Base-by-base conservation (phyloP, 495 filamentous ascomycete genomes). In the Physcia stellaris region DNA sequence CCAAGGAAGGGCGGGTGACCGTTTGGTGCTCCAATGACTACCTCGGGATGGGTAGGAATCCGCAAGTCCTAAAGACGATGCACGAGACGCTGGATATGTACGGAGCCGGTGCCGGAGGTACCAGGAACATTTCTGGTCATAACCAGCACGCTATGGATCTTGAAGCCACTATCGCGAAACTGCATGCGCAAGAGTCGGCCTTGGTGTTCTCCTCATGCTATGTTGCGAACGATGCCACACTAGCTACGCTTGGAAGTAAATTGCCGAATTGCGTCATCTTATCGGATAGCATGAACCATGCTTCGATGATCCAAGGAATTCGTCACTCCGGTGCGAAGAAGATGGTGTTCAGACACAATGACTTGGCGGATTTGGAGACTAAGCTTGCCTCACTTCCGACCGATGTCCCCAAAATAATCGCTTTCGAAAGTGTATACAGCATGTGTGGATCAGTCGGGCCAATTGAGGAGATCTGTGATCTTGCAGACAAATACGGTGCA, bases 21-120 rank as follows among this genome's bases (percentile, higher is more conserved):
- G 88, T 96, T 24, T 98, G 92, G 90, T 98, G 90, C 68, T 93
- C 87, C 48, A 98, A 98, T 52, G 90, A 98, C 60, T 98, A 98
- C 55, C 70, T 98, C 7, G 90, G 90, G 41, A 98, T 98, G 90
- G 88, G 90, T 16, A 73, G 86, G 41, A 96, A 96, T 56, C 71
- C 71, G 2, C 66, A 85, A 21, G 92, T 98, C 4, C 62, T 98
- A 45, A 77, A 84, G 60, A 63, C 75, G 1, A 98, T 96, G 90
- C 92, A 98, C 54, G 69, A 86, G 47, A 94, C 90, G 6, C 68
- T 98, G 3, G 90, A 98, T 46, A 83, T 73, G 50, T 96, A 98
- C 52, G 90, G 90, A 28, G 86, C 92, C 13, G 90, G 90, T 37
- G 90, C 90, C 22, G 90, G 90, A 32, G 90, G 90, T 41, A 98